Evolutionary conservation across 768 basidiomycete genomes (phyloP).

Genomic region (Termitomyces sp.): DNA sequence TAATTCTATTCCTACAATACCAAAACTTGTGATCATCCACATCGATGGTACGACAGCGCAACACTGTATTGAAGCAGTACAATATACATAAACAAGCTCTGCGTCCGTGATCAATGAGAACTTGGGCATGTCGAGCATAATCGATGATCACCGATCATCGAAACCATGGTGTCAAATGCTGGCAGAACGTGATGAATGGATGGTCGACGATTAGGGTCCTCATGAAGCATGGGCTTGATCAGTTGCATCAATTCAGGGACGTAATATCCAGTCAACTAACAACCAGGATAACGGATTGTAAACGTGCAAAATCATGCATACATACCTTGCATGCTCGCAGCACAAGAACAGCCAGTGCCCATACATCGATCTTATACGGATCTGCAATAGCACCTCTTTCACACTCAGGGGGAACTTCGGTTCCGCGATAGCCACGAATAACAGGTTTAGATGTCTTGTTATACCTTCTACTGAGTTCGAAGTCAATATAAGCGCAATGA

Average conservation of each 20-base stretch:
- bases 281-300: slow-evolving; percentile 6
- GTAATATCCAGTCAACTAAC: slow-evolving; percentile 49
- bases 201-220: slow-evolving; percentile 47
- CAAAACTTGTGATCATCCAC: slow-evolving; percentile 1
- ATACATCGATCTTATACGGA: slow-evolving; percentile 71
- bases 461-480: slow-evolving; percentile 58
- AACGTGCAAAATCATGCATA: not conserved
- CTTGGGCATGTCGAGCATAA: slow-evolving; percentile 14
- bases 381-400: slow-evolving; percentile 44
- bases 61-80: not conserved
- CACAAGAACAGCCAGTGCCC: slow-evolving; percentile 64
- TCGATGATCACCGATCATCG: slow-evolving; percentile 32
- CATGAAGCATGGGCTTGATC: slow-evolving; percentile 54
- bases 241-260: slow-evolving; percentile 57
- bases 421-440: slow-evolving; percentile 43
- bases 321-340: slow-evolving; percentile 61
- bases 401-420: slow-evolving; percentile 69
- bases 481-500: slow-evolving; percentile 71
- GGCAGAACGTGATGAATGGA: slow-evolving; percentile 39
- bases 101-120: slow-evolving; percentile 12
- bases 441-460: slow-evolving; percentile 29
- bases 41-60: not conserved
- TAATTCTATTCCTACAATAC: not conserved
- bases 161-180: slow-evolving; percentile 46
- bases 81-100: not conserved